These are phyloP conservation scores for Colletotrichum scovillei DNA, from an alignment of 2,329 filamentous ascomycete species.

Conservation along the genomic window DNA sequence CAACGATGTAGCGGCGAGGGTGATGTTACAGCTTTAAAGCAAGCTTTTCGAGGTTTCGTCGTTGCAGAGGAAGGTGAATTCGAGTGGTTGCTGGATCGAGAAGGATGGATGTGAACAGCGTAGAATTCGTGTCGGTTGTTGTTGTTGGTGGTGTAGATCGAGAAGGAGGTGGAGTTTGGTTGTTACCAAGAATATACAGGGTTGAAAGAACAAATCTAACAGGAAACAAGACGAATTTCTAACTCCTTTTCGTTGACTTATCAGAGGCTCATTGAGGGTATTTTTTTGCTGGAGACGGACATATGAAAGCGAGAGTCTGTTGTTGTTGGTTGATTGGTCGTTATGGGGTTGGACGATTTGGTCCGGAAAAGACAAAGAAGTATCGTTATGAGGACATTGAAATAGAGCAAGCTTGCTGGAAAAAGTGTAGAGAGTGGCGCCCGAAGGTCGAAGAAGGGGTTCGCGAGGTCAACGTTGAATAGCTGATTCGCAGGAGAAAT, in stretches of 20 bases:
- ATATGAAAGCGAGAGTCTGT: conserved; percentile 36
- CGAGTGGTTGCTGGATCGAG: not conserved
- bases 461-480: conserved; percentile 26
- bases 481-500: conserved; percentile 32
- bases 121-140: not conserved
- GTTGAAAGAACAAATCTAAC: conserved; percentile 29
- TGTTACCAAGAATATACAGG: conserved; percentile 34
- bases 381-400: conserved; percentile 59
- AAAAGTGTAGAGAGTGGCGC: conserved; percentile 27
- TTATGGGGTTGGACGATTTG: conserved; percentile 29
- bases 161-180: not conserved
- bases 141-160: not conserved
- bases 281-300: conserved; percentile 33
- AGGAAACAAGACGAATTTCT: conserved; percentile 37
- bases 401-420: conserved; percentile 37
- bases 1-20: conserved; percentile 10
- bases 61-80: conserved; percentile 3
- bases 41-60: conserved; percentile 10
- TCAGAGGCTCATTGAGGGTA: conserved; percentile 55
- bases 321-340: conserved; percentile 33
- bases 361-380: conserved; percentile 43
- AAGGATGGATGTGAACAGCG: not conserved
- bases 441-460: conserved; percentile 18
- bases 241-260: conserved; percentile 43
- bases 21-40: conserved; percentile 26